Percentiles rank a stretch among this genome's conserved stretches.
These are phyloP conservation scores for Tremella yokohamensis DNA, from an alignment of 768 basidiomycete species.

Conservation along the genomic window DNA sequence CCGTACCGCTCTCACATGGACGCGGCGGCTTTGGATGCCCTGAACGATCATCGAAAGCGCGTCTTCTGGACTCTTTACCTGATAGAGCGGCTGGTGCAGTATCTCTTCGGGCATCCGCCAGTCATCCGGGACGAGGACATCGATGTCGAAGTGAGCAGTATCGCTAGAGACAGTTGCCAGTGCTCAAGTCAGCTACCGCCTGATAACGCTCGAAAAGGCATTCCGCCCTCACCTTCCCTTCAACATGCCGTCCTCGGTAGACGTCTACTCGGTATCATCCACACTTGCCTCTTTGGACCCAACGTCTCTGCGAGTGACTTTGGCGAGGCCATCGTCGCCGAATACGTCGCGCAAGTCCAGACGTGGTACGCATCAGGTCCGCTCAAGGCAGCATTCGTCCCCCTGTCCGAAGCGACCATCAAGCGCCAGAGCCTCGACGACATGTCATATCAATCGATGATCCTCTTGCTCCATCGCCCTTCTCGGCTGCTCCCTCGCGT, in stretches of 20 bases:
- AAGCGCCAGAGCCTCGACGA: constrained; percentile 14
- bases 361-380: constrained; percentile 15
- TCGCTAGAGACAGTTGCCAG: too few species aligned
- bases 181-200: not conserved
- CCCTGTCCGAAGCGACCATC: constrained; percentile 17
- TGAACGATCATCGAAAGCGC: constrained; percentile 14
- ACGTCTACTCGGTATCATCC: constrained; percentile 9
- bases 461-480: constrained; percentile 17
- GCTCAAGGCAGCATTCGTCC: constrained; percentile 10
- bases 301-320: not conserved
- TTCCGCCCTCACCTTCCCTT: not conserved
- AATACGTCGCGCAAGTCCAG: constrained; percentile 5
- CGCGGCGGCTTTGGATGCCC: not conserved
- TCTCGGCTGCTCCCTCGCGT: constrained; percentile 16
- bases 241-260: constrained; percentile 10
- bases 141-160: constrained; percentile 17
- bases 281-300: not conserved
- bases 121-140: constrained; percentile 14
- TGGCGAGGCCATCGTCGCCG: constrained; percentile 13
- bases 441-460: constrained; percentile 18
- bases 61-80: constrained; percentile 23
- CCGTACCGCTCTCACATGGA: not conserved
- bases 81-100: constrained; percentile 13
- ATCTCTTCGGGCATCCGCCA: constrained; percentile 8
- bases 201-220: not conserved